Evolutionary conservation across 2,329 filamentous ascomycete species (phyloP), one percentile per base, ranked within the genome.

Genomic region (Epichloe hybrida): DNA sequence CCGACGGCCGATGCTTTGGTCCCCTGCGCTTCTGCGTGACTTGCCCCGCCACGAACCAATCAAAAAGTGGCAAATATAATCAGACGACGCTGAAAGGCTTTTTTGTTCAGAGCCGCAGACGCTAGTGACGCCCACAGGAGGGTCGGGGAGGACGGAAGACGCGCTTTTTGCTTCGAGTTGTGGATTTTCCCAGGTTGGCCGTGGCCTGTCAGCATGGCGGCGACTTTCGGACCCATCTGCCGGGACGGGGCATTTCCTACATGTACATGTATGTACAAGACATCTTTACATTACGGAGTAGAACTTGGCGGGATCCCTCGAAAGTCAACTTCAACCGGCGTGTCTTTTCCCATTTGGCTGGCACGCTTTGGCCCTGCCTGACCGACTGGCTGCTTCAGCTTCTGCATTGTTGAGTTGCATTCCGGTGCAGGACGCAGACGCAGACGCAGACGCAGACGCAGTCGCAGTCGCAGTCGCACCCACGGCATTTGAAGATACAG

Each of bases 1-100:
- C 56, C 53, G 56, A 53, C 50, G 52, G n/a, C 56, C 56, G 56
- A 55, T 37, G 52, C 52, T 11, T n/a, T 41, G 44, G 31, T 43
- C 54, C 54, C 53, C 17, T 17, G 17, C 48, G 11, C 54, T 53
- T 52, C 17, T 17, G 17, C 48, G 11, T 45, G 43, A 47, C 35
- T 41, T 13, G 23, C 44, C 38, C 6, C 3, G 11, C 11, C 21
- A 13, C 4, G 41, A 21, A 21, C 53, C 50, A 59, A 59, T 59
- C 48, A 51, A 13, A 46, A 23, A 31, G 41, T 21, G 48, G 50
- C 42, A 6, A 50, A 53, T 57, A 53, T 54, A 56, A 57, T 56
- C 52, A 17, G 9, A 34, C 36, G 15, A 20, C 17, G 27, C 20
- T 51, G 37, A 53, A 49, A 52, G 51, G 55, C 48, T 17, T 43